Base-by-base conservation (phyloP, 169 alveolate species). In the Theileria sp. region DNA sequence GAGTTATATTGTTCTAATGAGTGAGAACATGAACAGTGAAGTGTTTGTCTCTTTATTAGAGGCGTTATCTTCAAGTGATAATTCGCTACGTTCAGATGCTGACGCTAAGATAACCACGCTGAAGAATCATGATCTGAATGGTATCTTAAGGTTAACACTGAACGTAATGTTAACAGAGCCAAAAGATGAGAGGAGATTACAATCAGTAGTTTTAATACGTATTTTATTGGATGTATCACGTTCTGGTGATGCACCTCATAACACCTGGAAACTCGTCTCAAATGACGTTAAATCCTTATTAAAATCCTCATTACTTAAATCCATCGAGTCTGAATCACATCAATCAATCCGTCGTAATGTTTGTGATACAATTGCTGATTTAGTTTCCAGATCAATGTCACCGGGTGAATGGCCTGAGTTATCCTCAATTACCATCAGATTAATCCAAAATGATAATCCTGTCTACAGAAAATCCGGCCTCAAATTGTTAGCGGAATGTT, bases 361-460 rank as follows among this genome's bases (percentile, higher is more conserved):
- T 25, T 90, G 94, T 67, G 92, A 87, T 71, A 90, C 89, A 32
- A 87, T 90, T 38, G 87, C 90, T 5, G 94, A 90, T 74, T 78
- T 90, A 26, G 87, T 90, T 23, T 70, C 84, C 25, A 71, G 80
- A 49, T 60, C 87, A 75, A 79, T 90, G 70, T 44, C 76, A 58
- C 61, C 69, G 23, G 79, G 81, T n/a, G 91, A 87, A 67, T 90
- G 94, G 94, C 94, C 94, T 5, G 94, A 90, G 49, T 86, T 90
- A 50, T 30, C 87, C 30, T 62, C 80, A 32, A 87, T 87, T 62
- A 85, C 93, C 1, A 74, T 90, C 60, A 90, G 82, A 36, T 81
- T 90, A 32, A 78, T 89, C 23, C 87, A 90, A 61, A 72, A 88
- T 66, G 87, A 83, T 36, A 86, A 90, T 61, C 88, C 86, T 15